Evolutionary conservation across 805 yeast genomes (phyloP).

Genomic region (Spencermartinsiella europaea): DNA sequence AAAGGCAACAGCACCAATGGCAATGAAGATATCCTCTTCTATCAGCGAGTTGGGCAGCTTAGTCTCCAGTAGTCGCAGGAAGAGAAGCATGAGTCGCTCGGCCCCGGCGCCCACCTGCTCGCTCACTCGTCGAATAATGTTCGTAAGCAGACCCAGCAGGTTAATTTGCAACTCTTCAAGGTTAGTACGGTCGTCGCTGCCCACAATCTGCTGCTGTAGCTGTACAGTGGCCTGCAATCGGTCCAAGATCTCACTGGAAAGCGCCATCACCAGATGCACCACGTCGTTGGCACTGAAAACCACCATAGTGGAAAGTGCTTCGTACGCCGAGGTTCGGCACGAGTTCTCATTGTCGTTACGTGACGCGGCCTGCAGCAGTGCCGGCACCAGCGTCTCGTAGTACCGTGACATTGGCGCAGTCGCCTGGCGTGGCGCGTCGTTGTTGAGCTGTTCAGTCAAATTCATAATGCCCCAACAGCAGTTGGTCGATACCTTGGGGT

Average conservation of each 20-base stretch:
- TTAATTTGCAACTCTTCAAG: conserved; percentile 87
- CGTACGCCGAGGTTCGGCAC: conserved; percentile 94
- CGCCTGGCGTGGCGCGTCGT: conserved; percentile 42
- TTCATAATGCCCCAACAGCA: conserved; percentile 97
- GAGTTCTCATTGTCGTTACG: conserved; percentile 78
- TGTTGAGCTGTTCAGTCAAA: conserved; percentile 72
- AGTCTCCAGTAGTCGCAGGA: conserved; percentile 65
- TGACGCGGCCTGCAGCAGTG: conserved; percentile 62
- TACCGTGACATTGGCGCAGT: conserved; percentile 69
- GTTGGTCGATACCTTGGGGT: conserved; percentile 91
- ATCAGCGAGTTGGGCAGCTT: conserved; percentile 64
- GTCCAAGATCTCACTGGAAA: conserved; percentile 68
- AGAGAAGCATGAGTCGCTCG: conserved; percentile 79
- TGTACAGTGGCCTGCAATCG: conserved; percentile 67
- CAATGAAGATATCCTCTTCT: conserved; percentile 92
- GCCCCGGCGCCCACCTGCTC: conserved; percentile 60
- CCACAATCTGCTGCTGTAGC: conserved; percentile 52
- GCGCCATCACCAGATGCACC: conserved; percentile 58
- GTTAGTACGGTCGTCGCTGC: conserved; percentile 66
- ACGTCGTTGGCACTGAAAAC: conserved; percentile 67
- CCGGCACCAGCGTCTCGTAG: conserved; percentile 64
- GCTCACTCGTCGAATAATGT: conserved; percentile 77
- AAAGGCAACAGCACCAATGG: conserved; percentile 83
- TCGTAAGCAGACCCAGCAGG: conserved; percentile 67
- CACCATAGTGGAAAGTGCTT: conserved; percentile 81